phyloP scores from a whole-genome alignment of 805 yeast genomes.

The Starmerella apicola region DNA sequence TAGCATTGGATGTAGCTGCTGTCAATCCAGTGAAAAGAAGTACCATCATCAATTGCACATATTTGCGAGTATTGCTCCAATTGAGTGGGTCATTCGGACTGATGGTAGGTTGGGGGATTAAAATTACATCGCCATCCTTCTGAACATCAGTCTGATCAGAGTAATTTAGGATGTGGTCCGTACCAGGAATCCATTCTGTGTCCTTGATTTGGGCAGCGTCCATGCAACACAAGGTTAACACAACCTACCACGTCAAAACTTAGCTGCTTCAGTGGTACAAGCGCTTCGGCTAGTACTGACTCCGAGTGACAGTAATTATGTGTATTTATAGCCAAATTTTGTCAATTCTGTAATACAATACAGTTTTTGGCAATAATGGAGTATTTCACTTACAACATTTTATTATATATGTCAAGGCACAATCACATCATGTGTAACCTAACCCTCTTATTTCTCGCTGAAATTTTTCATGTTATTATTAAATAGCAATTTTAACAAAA shows the following conservation, averaged over 20 bases:
- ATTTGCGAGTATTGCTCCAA: slow-evolving; percentile 43
- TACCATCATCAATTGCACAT: slow-evolving; percentile 31
- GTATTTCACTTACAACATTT: too few relatives aligned
- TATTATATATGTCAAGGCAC: too few relatives aligned
- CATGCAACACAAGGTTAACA: not conserved
- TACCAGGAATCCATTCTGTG: slow-evolving; percentile 21
- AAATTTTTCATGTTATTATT: too few relatives aligned
- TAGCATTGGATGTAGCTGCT: slow-evolving; percentile 52
- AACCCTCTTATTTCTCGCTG: too few relatives aligned
- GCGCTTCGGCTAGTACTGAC: not conserved
- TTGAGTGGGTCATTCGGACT: slow-evolving; percentile 62
- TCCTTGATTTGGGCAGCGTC: slow-evolving; percentile 1
- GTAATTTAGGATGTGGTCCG: slow-evolving; percentile 28
- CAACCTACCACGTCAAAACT: not conserved
- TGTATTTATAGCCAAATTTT: too few relatives aligned
- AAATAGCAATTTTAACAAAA: too few relatives aligned
- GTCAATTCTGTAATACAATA: too few relatives aligned
- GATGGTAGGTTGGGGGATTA: slow-evolving; percentile 54
- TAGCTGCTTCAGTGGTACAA: not conserved
- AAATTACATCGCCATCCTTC: slow-evolving; percentile 33
- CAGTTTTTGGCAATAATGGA: too few relatives aligned
- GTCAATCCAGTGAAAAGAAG: slow-evolving; percentile 34
- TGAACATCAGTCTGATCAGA: slow-evolving; percentile 21
- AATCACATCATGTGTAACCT: too few relatives aligned
- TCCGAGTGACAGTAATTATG: not conserved